These are phyloP conservation scores for Chlamydomonas sp. DNA, from an alignment of 139 green algal species.

Conservation along the genomic window DNA sequence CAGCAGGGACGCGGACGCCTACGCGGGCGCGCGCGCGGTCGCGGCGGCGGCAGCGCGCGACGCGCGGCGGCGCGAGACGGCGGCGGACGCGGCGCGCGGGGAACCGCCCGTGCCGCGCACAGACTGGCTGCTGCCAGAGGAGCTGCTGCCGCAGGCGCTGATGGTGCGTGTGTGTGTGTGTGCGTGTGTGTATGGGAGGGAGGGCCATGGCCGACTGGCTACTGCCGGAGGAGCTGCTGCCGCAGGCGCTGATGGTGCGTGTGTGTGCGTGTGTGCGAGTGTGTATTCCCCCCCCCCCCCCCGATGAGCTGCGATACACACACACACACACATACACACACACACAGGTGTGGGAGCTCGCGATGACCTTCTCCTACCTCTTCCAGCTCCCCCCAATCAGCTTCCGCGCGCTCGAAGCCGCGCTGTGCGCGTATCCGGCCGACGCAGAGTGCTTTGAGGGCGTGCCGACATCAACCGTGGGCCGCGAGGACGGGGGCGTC, in stretches of 20 bases:
- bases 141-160: slow-evolving; percentile 54
- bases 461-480: not conserved
- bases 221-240: slow-evolving; percentile 37
- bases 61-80: slow-evolving; percentile 8
- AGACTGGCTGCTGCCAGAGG: slow-evolving; percentile 36
- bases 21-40: too few relatives aligned
- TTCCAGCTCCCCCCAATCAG: slow-evolving; percentile 62
- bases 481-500: too few relatives aligned
- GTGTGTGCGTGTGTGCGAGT: too few relatives aligned
- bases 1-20: too few relatives aligned
- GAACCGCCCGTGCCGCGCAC: slow-evolving; percentile 33
- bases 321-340: too few relatives aligned
- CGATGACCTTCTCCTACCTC: slow-evolving; percentile 54
- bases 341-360: too few relatives aligned
- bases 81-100: slow-evolving; percentile 42
- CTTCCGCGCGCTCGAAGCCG: slow-evolving; percentile 62
- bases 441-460: not conserved
- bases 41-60: not conserved
- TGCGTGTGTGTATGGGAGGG: too few relatives aligned
- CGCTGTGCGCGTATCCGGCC: slow-evolving; percentile 25
- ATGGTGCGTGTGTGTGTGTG: too few relatives aligned
- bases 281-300: not conserved
- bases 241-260: slow-evolving; percentile 52
- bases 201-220: slow-evolving; percentile 42
- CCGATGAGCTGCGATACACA: too few relatives aligned